phyloP scores from a whole-genome alignment of 139 green algal species.

The Chara braunii region DNA sequence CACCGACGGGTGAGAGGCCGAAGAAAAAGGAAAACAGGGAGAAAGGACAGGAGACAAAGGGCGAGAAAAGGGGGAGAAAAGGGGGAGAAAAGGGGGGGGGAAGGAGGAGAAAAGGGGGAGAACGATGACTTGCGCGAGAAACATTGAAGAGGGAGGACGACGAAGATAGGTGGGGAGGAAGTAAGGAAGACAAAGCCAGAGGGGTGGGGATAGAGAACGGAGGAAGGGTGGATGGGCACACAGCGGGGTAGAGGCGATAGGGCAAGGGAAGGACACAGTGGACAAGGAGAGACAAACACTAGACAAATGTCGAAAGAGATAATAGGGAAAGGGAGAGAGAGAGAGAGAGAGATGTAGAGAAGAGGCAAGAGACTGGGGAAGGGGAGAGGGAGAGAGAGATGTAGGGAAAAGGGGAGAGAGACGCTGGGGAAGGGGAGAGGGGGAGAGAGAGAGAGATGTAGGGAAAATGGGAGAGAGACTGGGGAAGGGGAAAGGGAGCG shows the following conservation, averaged over 20 bases:
- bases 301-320: too few relatives aligned
- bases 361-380: not conserved
- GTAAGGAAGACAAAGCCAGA: conserved; percentile 10
- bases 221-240: conserved; percentile 2
- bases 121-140: conserved; percentile 5
- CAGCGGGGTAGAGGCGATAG: not conserved
- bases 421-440: too few relatives aligned
- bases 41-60: not conserved
- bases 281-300: conserved; percentile 1
- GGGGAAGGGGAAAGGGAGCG: too few relatives aligned
- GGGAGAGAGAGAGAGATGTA: too few relatives aligned
- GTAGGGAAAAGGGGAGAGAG: too few relatives aligned
- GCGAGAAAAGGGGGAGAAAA: not conserved
- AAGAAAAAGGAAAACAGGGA: conserved; percentile 4
- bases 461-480: too few relatives aligned
- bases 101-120: conserved; percentile 2
- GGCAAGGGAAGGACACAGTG: conserved; percentile 13
- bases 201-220: not conserved
- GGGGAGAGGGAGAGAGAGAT: too few relatives aligned
- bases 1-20: not conserved
- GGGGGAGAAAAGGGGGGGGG: not conserved
- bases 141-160: conserved; percentile 3
- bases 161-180: not conserved
- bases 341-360: conserved; percentile 1
- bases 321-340: not conserved